Base-by-base conservation (phyloP, 2,329 filamentous ascomycete genomes). In the Epichloe aotearoae region DNA sequence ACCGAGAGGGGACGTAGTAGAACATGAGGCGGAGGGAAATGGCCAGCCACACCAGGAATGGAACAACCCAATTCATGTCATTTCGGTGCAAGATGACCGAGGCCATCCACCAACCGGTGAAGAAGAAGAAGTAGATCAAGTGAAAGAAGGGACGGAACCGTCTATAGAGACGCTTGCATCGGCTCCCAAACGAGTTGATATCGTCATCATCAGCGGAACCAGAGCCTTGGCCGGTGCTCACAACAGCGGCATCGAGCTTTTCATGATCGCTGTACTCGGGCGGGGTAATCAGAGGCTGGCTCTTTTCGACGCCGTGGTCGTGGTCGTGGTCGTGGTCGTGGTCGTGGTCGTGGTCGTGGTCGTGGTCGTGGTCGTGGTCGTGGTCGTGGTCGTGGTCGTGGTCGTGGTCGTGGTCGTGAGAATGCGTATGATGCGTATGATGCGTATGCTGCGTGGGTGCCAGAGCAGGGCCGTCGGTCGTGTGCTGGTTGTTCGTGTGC, bases 41-140 rank as follows among this genome's bases (percentile, higher is more conserved):
- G 57, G 73, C 75, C 44, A 95, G 77, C 73, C 84, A 95, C 45
- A 95, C 63, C 47, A 95, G 73, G 68, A 94, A 93, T 0, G 89
- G 88, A 47, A 90, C 79, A 51, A 94, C 68, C 88, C 88, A 95
- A 61, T 87, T 88, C 67, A 73, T 74, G 61, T 88, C 80, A 53
- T 83, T 58, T 53, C 80, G 80, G 64, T 91, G 87, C 49, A 88
- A 72, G 53, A 89, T 73, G 46, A 91, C 70, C 50, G 82, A 79
- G 6, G 84, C 82, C 56, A 90, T 83, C 84, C 84, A 90, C 86
- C 86, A 89, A 60, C 72, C 73, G 3, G 72, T 74, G 54, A 72
- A 71, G 50, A 74, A 57, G 47, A 59, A 56, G 49, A 69, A 70
- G 59, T 75, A 56, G 61, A 72, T 58, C 56, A 73, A 54, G 62